phyloP scores from a whole-genome alignment of 2,329 filamentous ascomycete species.

The Aspergillus ochraceoroseus region DNA sequence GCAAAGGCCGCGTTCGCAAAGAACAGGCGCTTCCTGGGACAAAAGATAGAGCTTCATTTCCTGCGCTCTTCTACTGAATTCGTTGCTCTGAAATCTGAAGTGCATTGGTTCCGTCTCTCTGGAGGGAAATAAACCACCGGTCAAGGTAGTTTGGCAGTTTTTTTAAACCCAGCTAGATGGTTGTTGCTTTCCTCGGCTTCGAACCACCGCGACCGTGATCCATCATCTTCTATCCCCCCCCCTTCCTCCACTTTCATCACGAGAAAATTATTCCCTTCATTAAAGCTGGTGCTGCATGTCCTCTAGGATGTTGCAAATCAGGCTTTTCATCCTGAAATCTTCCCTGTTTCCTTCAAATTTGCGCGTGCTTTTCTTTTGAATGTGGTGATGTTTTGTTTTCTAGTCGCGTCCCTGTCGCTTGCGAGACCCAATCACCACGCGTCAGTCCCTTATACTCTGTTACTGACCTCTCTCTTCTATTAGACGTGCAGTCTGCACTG shows the following conservation, averaged over 20 bases:
- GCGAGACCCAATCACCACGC: constrained; percentile 26
- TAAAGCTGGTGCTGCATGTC: constrained; percentile 8
- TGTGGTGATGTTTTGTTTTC: constrained; percentile 17
- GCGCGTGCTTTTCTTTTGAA: constrained; percentile 3
- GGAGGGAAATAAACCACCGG: constrained; percentile 8
- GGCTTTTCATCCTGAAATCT: constrained; percentile 1
- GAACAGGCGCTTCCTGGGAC: constrained; percentile 17
- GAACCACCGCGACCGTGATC: constrained; percentile 19
- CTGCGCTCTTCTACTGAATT: constrained; percentile 17
- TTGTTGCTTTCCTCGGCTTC: constrained; percentile 21
- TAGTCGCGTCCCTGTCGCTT: constrained; percentile 19
- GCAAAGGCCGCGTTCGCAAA: constrained; percentile 19
- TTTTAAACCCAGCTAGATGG: constrained; percentile 10
- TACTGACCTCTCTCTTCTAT: constrained; percentile 16
- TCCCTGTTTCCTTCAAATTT: constrained; percentile 2
- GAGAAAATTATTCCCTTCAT: constrained; percentile 9
- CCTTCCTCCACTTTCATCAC: neutral
- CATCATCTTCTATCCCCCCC: constrained; percentile 3
- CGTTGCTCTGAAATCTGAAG: constrained; percentile 19
- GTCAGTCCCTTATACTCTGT: constrained; percentile 20
- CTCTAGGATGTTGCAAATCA: constrained; percentile 3
- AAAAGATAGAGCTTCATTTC: constrained; percentile 15
- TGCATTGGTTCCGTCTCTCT: constrained; percentile 5
- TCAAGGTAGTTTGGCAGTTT: constrained; percentile 15
- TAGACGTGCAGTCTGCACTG: constrained; percentile 12